phyloP scores from a whole-genome alignment of 306 rosid species.

The Citrullus amarus region DNA sequence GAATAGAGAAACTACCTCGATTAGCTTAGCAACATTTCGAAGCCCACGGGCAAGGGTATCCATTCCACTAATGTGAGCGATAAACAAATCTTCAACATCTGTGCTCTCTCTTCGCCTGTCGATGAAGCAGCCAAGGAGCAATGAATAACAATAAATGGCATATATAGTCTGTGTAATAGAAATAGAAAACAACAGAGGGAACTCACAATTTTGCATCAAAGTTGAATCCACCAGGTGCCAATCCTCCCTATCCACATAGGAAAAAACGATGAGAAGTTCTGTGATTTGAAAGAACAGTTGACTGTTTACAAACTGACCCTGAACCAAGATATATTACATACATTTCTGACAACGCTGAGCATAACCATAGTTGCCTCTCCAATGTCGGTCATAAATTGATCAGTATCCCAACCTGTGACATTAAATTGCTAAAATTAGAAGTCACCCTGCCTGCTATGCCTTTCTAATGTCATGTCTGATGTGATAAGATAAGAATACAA shows the following conservation, averaged over 20 bases:
- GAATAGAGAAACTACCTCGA: conserved; percentile 30
- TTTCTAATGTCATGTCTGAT: not conserved
- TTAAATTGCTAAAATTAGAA: not conserved
- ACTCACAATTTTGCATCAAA: conserved; percentile 92
- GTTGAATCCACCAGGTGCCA: conserved; percentile 98
- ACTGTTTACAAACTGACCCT: not conserved
- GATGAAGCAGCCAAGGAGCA: not conserved
- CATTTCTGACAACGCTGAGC: conserved; percentile 75
- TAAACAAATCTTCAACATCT: conserved; percentile 88
- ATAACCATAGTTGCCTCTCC: conserved; percentile 82
- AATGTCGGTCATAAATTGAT: conserved; percentile 82
- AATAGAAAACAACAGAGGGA: not conserved
- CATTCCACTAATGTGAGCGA: conserved; percentile 83
- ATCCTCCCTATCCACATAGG: conserved; percentile 46
- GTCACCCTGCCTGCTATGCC: not conserved
- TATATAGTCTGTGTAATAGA: not conserved
- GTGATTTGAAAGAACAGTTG: not conserved
- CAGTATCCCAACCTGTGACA: conserved; percentile 87
- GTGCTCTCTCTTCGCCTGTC: conserved; percentile 92
- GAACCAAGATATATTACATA: conserved; percentile 14
- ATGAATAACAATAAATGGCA: not conserved
- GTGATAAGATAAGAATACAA: not conserved
- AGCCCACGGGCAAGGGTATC: conserved; percentile 92
- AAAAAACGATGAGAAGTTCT: not conserved
- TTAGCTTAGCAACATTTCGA: conserved; percentile 60